phyloP scores from a whole-genome alignment of 1,284 basidiomycete genomes.

The Leccinum solheimii region DNA sequence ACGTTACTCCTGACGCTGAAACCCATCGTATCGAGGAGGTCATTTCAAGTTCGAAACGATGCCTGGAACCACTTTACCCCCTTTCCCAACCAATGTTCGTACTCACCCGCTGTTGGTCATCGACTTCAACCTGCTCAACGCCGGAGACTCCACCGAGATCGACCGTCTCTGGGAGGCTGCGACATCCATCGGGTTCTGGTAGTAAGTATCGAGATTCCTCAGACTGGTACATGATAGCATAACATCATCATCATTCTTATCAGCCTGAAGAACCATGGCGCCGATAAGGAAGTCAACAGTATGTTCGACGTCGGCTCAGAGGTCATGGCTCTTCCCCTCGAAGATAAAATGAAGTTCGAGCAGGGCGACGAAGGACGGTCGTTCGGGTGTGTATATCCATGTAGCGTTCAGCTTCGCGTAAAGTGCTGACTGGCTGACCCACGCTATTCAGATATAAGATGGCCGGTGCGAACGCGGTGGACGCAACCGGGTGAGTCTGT shows the following conservation, averaged over 20 bases:
- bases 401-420: neutral
- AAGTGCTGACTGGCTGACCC: neutral
- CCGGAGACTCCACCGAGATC: conserved; percentile 40
- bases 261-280: conserved; percentile 64
- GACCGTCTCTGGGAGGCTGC: neutral
- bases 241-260: neutral
- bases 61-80: conserved; percentile 33
- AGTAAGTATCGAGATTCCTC: neutral
- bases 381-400: conserved; percentile 49
- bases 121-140: conserved; percentile 47
- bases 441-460: conserved; percentile 57
- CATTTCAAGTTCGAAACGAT: conserved; percentile 10
- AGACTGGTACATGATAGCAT: neutral
- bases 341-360: conserved; percentile 65
- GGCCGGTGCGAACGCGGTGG: conserved; percentile 60
- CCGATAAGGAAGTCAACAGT: conserved; percentile 48
- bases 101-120: conserved; percentile 39
- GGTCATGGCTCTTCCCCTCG: conserved; percentile 56
- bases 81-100: conserved; percentile 46
- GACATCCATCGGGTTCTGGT: neutral
- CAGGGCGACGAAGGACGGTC: conserved; percentile 64
- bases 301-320: conserved; percentile 65
- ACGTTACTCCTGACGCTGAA: neutral
- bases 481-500: conserved; percentile 50
- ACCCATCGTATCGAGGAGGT: neutral